Conservation (phyloP, 2,329 filamentous ascomycete species). For the Geosmithia morbida region DNA sequence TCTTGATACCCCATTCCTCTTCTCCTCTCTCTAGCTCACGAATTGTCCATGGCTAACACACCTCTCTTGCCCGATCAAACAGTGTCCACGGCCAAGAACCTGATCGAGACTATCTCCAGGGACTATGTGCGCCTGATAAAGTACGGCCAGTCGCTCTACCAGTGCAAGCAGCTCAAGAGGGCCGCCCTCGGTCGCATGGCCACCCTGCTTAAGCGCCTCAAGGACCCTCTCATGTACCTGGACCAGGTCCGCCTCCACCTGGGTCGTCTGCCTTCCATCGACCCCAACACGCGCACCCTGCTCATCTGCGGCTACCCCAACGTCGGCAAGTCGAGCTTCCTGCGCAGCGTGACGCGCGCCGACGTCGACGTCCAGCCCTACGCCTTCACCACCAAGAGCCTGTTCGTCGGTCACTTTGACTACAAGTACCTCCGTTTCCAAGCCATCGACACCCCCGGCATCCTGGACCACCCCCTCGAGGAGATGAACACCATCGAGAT, state of each 20-base stretch:
- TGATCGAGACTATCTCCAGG: slow-evolving; percentile 90
- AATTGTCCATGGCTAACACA: no score
- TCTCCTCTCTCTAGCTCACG: no score
- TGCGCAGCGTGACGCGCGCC: slow-evolving; percentile 80
- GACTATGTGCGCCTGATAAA: slow-evolving; percentile 88
- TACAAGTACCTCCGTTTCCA: slow-evolving; percentile 55
- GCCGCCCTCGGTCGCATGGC: slow-evolving; percentile 96
- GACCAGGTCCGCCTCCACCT: slow-evolving; percentile 89
- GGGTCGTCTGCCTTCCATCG: slow-evolving; percentile 93
- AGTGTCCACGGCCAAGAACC: slow-evolving; percentile 82
- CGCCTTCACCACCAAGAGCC: slow-evolving; percentile 93
- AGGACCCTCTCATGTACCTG: slow-evolving; percentile 87
- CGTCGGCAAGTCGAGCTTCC: slow-evolving; percentile 91
- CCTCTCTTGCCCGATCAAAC: slow-evolving; percentile 7
- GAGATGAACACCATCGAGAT: slow-evolving; percentile 99
- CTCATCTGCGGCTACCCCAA: slow-evolving; percentile 97
- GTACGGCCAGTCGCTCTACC: slow-evolving; percentile 93
- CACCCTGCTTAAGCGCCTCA: slow-evolving; percentile 86
- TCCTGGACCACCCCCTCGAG: slow-evolving; percentile 90
- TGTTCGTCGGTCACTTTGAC: slow-evolving; percentile 96
- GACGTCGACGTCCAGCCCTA: slow-evolving; percentile 97
- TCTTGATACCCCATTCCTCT: background rate
- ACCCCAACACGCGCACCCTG: slow-evolving; percentile 90
- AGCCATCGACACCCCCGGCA: slow-evolving; percentile 97
- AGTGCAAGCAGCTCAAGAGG: slow-evolving; percentile 97